phyloP scores from a whole-genome alignment of 345 rosid genomes.

The Diplotaxis tenuifolia region DNA sequence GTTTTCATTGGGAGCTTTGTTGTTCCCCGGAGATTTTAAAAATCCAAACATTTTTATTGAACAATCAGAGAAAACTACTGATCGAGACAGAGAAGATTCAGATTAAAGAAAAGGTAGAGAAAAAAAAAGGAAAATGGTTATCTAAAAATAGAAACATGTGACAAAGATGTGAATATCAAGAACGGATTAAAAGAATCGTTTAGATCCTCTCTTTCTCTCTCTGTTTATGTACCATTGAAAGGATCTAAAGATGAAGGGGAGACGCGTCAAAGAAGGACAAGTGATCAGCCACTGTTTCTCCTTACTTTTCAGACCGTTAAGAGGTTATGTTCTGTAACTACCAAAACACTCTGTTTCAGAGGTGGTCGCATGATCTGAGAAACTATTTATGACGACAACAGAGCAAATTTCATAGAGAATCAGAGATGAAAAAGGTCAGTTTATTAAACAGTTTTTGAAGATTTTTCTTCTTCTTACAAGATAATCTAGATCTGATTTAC shows the following conservation, averaged over 20 bases:
- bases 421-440: constrained; percentile 15
- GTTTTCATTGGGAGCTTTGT: constrained; percentile 40
- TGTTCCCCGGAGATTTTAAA: constrained; percentile 46
- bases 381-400: not conserved
- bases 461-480: constrained; percentile 32
- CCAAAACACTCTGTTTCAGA: not conserved
- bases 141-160: constrained; percentile 18
- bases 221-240: not conserved
- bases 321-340: not conserved
- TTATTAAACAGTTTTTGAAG: constrained; percentile 33
- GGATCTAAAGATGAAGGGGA: constrained; percentile 9
- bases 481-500: constrained; percentile 23
- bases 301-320: not conserved
- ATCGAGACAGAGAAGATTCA: not conserved
- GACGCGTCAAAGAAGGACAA: not conserved
- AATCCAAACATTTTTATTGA: constrained; percentile 64
- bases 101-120: not conserved
- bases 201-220: constrained; percentile 4
- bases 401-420: not conserved
- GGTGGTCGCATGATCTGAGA: not conserved
- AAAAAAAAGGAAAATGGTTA: not conserved
- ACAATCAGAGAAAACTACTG: not conserved
- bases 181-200: constrained; percentile 6
- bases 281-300: not conserved
- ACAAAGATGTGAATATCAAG: not conserved